A percentile compares a stretch with the other conserved stretches of the same genome.
These are phyloP conservation scores for Hydnum rufescens DNA, from an alignment of 768 basidiomycete genomes.

Conservation along the genomic window DNA sequence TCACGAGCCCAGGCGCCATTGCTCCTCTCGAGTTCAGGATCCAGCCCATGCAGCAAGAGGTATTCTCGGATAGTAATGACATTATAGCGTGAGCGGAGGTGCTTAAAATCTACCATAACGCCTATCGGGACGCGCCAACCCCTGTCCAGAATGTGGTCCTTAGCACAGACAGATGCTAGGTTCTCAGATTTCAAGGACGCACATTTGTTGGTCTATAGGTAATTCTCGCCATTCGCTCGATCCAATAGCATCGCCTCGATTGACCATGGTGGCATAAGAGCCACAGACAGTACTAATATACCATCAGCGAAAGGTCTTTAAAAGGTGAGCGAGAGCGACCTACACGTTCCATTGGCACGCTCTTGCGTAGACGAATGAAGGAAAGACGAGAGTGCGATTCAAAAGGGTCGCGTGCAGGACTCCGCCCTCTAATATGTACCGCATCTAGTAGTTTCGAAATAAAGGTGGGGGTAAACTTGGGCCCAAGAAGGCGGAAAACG, in stretches of 20 bases:
- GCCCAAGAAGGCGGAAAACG: not conserved
- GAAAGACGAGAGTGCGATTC: constrained; percentile 26
- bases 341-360: constrained; percentile 25
- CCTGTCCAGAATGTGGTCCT: constrained; percentile 12
- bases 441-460: constrained; percentile 18
- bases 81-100: constrained; percentile 21
- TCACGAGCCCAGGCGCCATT: constrained; percentile 23
- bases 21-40: constrained; percentile 19
- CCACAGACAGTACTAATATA: constrained; percentile 17
- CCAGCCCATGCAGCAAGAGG: constrained; percentile 22
- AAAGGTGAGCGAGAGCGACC: constrained; percentile 7
- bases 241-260: constrained; percentile 25
- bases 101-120: constrained; percentile 25
- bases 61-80: constrained; percentile 27
- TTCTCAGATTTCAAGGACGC: constrained; percentile 14
- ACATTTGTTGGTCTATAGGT: constrained; percentile 18
- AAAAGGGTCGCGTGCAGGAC: constrained; percentile 25
- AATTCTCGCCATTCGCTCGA: constrained; percentile 24
- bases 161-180: constrained; percentile 8
- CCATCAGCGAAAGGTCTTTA: not conserved
- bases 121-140: constrained; percentile 21
- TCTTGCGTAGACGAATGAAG: constrained; percentile 28
- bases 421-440: constrained; percentile 29
- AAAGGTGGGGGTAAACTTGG: not conserved
- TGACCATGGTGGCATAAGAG: constrained; percentile 26